Conservation (phyloP, 208 protist species). For the Trypanosoma platydactyli region DNA sequence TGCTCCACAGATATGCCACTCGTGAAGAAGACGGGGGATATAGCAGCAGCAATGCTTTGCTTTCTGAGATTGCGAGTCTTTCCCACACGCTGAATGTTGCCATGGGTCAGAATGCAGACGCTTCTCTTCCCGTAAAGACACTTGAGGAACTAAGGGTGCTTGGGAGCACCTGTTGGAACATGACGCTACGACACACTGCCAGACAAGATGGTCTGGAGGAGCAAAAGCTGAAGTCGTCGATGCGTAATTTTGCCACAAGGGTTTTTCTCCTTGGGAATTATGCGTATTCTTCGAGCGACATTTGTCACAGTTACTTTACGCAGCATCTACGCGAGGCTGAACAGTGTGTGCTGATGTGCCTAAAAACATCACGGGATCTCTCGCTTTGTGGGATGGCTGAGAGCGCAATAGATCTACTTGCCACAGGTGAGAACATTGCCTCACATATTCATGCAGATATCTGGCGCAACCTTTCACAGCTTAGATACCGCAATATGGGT, state of each 20-base stretch:
- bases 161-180: constrained; percentile 61
- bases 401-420: constrained; percentile 32
- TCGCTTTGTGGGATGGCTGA: constrained; percentile 20
- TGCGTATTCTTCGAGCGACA: constrained; percentile 40
- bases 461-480: constrained; percentile 12
- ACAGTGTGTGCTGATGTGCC: constrained; percentile 77
- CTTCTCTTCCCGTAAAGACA: constrained; percentile 40
- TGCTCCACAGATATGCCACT: constrained; percentile 27
- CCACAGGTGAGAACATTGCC: constrained; percentile 14
- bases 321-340: constrained; percentile 59
- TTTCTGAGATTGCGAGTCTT: constrained; percentile 13
- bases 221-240: constrained; percentile 19
- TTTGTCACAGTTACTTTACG: constrained; percentile 45
- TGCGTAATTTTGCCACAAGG: constrained; percentile 42
- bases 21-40: constrained; percentile 15
- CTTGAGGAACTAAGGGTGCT: constrained; percentile 40
- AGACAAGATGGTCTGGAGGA: constrained; percentile 10
- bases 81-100: constrained; percentile 4
- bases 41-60: constrained; percentile 7
- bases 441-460: constrained; percentile 20
- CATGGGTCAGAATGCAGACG: not conserved
- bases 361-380: constrained; percentile 64
- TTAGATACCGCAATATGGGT: constrained; percentile 28
- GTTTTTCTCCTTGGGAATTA: constrained; percentile 60
- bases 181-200: constrained; percentile 28